Base-by-base conservation (phyloP, 1,139 yeast genomes). In the Suhomyces atakaporum region DNA sequence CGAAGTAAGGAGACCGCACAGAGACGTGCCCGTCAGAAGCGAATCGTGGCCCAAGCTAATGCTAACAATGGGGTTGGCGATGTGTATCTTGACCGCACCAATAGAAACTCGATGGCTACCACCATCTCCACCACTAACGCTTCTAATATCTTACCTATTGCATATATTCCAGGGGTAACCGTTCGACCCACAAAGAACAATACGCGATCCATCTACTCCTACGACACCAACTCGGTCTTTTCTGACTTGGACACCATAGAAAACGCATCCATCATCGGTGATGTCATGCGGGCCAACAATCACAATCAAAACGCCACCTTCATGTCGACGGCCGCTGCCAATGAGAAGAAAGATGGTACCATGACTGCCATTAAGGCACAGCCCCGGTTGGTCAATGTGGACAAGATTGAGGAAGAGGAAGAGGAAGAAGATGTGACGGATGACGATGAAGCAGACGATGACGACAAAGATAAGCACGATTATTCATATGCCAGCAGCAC, bases 101-200 rank as follows among this genome's bases (percentile, higher is more conserved):
- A 64, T 40, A 54, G 75, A 44, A 56, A 73, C 62, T 62, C 72
- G 33, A 61, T 79, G 39, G 82, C 87, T 5, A 76, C 84, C 14
- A 74, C 87, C 4, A 73, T 79, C 19, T 70, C 84, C 36, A 82
- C 92, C 7, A 66, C 74, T 34, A 78, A 84, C 47, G 95, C 94
- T 4, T 84, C 95, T 7, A 89, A 90, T 58, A 81, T 90, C 44
- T 75, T 89, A 43, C 96, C 96, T n/a, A 84, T 89, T 45, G 96
- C 95, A 2, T 89, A 89, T 57, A 87, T 89, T 42, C 97, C 97
- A 0, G 97, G 97, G 25, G 96, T 88, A 25, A 84, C 88, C 1
- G 81, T 80, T n/a, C 66, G 82, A 18, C 77, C 77, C 25, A 62
- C 76, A 28, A 61, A 67, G 49, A 60, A 75, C 60, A 59, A 71